Base-by-base conservation (phyloP, 116 monocot species). In the Zostera marina region DNA sequence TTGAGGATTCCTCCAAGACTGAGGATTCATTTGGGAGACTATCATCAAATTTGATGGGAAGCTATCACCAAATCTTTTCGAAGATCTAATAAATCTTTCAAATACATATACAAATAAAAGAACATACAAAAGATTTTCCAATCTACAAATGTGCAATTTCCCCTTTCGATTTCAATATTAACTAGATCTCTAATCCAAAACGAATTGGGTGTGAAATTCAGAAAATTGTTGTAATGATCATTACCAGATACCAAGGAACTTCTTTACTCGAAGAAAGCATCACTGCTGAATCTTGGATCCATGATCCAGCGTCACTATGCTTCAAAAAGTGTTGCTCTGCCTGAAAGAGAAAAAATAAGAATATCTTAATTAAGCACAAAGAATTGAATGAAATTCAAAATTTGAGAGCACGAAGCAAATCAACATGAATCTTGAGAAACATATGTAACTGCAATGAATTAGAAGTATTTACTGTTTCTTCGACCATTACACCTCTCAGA, bases 261-360 rank as follows among this genome's bases (percentile, higher is more conserved):
- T 94, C 94, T 69, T 81, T 88, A 55, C 76, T 74, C 74, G 76
- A 63, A 42, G 88, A 84, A 64, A 84, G 69, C 79, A 94, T 88
- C 74, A 82, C 56, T 41, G 94, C 84, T 61, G 88, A 94, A 55
- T 88, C 94, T 63, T 94, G 94, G 67, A 94, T 82, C 94, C 94
- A 94, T 61, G 94, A 84, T 24, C 85, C 94, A 67, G 94, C 79
- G 73, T 94, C 94, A 69, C 84, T 94, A 63, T 94, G 94, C 72
- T 94, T 94, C 48, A 94, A 63, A 70, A 88, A 94, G 53, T 88
- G 88, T 65, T 94, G 88, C 44, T 88, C 94, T 52, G 79, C 81
- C 94, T 94, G 72, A 46, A 58, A 58, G 58, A 58, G 8, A 40
- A 25, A 41, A 7, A 47, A 39, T 54, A n/a, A 60, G 56, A 14